Conservation (phyloP, 1,139 yeast genomes). For the Candida dubliniensis region DNA sequence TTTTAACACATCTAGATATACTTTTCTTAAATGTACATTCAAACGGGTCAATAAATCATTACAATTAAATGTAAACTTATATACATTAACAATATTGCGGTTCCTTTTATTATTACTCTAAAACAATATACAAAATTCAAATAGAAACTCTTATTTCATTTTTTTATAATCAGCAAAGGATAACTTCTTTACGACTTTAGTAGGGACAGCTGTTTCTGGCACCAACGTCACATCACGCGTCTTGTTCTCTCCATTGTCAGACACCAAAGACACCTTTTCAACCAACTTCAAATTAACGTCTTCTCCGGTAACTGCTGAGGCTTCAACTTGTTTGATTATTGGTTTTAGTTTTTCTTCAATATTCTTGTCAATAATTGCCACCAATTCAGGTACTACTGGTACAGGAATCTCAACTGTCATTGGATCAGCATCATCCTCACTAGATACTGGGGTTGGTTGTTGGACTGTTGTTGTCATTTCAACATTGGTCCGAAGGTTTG, state of each 20-base stretch:
- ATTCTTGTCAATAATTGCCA: conserved; percentile 25
- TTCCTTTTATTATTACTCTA: neutral
- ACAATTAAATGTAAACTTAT: neutral
- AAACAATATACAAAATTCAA: neutral
- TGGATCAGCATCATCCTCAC: conserved; percentile 9
- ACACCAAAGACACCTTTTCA: neutral
- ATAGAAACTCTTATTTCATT: conserved; percentile 47
- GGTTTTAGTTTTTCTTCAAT: conserved; percentile 24
- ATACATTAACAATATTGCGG: neutral
- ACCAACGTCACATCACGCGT: conserved; percentile 12
- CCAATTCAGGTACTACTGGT: conserved; percentile 25
- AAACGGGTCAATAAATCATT: conserved; percentile 3
- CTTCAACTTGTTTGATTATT: conserved; percentile 14
- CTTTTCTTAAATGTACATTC: neutral
- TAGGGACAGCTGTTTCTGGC: conserved; percentile 19
- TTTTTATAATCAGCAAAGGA: conserved; percentile 83
- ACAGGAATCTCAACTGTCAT: conserved; percentile 14
- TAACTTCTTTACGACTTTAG: conserved; percentile 57
- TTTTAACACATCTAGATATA: neutral
- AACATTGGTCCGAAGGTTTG: neutral
- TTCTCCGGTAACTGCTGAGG: conserved; percentile 7
- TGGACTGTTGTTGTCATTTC: neutral
- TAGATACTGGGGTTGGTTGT: conserved; percentile 3
- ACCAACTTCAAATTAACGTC: neutral
- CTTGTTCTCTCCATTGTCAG: conserved; percentile 9